Conservation (phyloP, 164 flowering plant species). For the Dillenia suffruticosa region DNA sequence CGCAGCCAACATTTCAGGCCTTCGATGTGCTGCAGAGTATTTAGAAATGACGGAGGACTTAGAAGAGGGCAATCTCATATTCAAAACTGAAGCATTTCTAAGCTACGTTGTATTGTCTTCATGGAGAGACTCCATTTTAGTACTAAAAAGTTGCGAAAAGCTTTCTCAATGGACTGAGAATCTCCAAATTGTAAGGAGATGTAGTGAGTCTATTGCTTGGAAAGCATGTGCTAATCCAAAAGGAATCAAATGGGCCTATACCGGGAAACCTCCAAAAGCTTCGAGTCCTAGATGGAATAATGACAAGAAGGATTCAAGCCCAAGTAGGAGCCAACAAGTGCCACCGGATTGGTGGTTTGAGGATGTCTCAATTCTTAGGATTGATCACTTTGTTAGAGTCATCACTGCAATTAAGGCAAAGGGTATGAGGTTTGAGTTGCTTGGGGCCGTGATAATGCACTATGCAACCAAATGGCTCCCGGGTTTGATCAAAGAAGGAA, state of each 20-base stretch:
- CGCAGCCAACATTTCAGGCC: conserved; percentile 76
- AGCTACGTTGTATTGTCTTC: conserved; percentile 80
- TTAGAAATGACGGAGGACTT: conserved; percentile 94
- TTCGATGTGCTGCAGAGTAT: conserved; percentile 86
- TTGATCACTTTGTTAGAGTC: conserved; percentile 84
- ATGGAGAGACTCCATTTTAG: conserved; percentile 85
- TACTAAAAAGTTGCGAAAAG: conserved; percentile 69
- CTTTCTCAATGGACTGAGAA: conserved; percentile 87
- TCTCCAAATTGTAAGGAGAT: conserved; percentile 76
- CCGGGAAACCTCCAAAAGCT: conserved; percentile 44
- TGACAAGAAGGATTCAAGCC: conserved; percentile 59
- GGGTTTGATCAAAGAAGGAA: conserved; percentile 51
- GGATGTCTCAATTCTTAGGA: conserved; percentile 72
- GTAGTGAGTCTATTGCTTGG: conserved; percentile 93
- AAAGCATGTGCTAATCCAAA: conserved; percentile 85
- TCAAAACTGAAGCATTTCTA: conserved; percentile 87
- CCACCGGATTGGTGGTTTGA: conserved; percentile 97
- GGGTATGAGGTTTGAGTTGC: conserved; percentile 76
- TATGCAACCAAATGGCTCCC: conserved; percentile 84
- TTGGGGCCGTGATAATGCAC: conserved; percentile 83
- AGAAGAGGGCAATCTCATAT: conserved; percentile 89
- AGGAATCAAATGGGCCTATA: conserved; percentile 72
- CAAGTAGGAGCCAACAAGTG: conserved; percentile 48
- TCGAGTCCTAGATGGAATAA: conserved; percentile 59
- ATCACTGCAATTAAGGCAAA: conserved; percentile 83